Conservation (phyloP, 345 rosid genomes). For the Salix purpurea region DNA sequence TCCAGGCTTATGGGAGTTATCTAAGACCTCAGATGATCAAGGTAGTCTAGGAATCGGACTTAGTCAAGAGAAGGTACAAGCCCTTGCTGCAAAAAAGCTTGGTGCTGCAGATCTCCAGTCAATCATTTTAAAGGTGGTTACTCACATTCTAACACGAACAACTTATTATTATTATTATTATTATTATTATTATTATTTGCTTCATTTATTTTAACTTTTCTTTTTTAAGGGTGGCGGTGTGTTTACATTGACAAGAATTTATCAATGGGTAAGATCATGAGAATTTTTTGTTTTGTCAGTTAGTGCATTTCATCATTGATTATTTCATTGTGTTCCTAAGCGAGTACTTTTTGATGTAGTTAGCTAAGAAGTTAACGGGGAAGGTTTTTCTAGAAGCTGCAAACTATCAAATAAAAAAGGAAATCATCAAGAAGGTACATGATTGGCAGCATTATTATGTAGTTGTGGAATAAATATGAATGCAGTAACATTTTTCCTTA, state of each 20-base stretch:
- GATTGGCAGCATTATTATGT: constrained; percentile 6
- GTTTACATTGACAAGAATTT: constrained; percentile 65
- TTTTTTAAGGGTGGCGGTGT: constrained; percentile 64
- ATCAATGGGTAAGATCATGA: constrained; percentile 59
- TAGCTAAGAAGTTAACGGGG: constrained; percentile 58
- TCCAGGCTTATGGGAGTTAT: constrained; percentile 49
- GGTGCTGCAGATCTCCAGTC: constrained; percentile 60
- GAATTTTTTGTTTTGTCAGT: not conserved
- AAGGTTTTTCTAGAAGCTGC: constrained; percentile 76
- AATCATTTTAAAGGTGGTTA: constrained; percentile 64
- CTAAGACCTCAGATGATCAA: constrained; percentile 29
- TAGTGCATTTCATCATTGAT: constrained; percentile 12
- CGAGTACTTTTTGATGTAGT: constrained; percentile 35
- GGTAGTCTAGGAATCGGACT: constrained; percentile 66
- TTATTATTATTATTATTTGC: not conserved
- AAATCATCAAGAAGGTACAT: constrained; percentile 64
- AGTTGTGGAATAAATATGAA: not conserved
- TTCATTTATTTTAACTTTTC: constrained; percentile 6
- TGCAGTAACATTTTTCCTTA: not conserved
- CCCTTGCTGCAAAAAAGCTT: constrained; percentile 52
- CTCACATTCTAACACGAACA: not conserved
- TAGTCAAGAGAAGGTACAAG: constrained; percentile 60
- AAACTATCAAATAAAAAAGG: constrained; percentile 73
- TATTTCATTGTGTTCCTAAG: constrained; percentile 5
- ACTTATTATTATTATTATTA: not conserved